phyloP scores from a whole-genome alignment of 192 early-diverging fungal genomes.

The Coemansia sp. region DNA sequence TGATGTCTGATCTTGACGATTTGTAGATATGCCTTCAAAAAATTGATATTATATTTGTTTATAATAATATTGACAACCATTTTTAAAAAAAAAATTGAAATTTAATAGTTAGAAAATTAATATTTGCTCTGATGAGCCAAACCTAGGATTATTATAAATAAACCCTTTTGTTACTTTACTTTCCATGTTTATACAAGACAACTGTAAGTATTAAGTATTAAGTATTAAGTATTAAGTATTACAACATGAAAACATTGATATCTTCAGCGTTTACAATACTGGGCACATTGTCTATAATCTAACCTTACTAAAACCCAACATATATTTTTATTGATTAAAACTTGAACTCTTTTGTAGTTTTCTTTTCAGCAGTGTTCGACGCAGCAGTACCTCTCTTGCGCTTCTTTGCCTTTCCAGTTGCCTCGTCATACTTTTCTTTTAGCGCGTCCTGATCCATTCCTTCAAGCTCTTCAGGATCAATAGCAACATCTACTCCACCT shows the following conservation, averaged over 20 bases:
- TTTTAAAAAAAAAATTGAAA: slow-evolving; percentile 1
- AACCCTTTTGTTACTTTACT: too few relatives aligned
- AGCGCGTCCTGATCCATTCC: slow-evolving; percentile 74
- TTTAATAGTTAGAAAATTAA: slow-evolving; percentile 5
- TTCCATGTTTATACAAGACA: too few relatives aligned
- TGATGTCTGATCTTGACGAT: slow-evolving; percentile 70
- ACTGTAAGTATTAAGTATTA: too few relatives aligned
- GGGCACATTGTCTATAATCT: too few relatives aligned
- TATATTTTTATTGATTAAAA: slow-evolving; percentile 18
- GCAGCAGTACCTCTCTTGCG: slow-evolving; percentile 55
- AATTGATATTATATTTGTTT: not conserved
- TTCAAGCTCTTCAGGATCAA: slow-evolving; percentile 91
- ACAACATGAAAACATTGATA: too few relatives aligned
- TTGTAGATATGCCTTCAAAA: slow-evolving; percentile 8
- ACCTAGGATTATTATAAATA: too few relatives aligned
- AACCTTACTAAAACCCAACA: too few relatives aligned
- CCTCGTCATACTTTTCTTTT: slow-evolving; percentile 74
- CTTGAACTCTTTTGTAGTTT: slow-evolving; percentile 49
- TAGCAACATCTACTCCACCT: slow-evolving; percentile 76
- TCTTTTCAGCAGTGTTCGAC: slow-evolving; percentile 27
- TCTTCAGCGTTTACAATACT: too few relatives aligned
- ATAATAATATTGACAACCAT: slow-evolving; percentile 1
- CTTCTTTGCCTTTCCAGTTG: slow-evolving; percentile 73
- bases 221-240: too few relatives aligned
- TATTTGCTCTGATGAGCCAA: too few relatives aligned